These are phyloP conservation scores for Pseudogymnoascus sp. DNA, from an alignment of 2,329 filamentous ascomycete genomes.

Conservation along the genomic window DNA sequence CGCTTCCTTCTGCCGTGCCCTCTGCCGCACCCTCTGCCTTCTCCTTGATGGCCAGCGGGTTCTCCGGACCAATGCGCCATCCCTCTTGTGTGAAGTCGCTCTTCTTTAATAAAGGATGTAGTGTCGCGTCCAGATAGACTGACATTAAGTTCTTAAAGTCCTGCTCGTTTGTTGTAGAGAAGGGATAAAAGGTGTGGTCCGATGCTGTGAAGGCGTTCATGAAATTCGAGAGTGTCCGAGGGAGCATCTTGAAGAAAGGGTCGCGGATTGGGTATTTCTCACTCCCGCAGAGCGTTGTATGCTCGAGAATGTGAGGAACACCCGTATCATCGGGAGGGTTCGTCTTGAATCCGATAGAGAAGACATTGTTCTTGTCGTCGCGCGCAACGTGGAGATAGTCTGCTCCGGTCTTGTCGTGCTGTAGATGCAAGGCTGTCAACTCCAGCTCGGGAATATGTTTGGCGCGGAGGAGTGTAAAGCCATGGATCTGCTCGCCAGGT, in stretches of 20 bases:
- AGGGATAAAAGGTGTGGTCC: slow-evolving; percentile 95
- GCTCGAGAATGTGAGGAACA: slow-evolving; percentile 93
- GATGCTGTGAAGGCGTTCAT: slow-evolving; percentile 99
- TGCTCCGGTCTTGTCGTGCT: slow-evolving; percentile 91
- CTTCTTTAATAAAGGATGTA: slow-evolving; percentile 81
- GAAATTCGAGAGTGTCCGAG: slow-evolving; percentile 95
- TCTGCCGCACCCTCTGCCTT: slow-evolving; percentile 29
- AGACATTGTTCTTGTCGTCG: slow-evolving; percentile 98
- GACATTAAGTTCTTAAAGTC: slow-evolving; percentile 95
- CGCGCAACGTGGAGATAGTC: slow-evolving; percentile 93
- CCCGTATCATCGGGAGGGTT: slow-evolving; percentile 96
- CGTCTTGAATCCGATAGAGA: slow-evolving; percentile 98
- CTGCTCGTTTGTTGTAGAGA: slow-evolving; percentile 90
- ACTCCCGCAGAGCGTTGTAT: slow-evolving; percentile 93
- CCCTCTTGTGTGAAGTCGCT: slow-evolving; percentile 95
- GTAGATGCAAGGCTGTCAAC: slow-evolving; percentile 80
- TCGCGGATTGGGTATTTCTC: slow-evolving; percentile 96
- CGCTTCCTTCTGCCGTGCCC: slow-evolving; percentile 50
- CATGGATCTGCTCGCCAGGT: slow-evolving; percentile 79
- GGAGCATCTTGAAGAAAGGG: slow-evolving; percentile 99
- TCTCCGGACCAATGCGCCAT: slow-evolving; percentile 91
- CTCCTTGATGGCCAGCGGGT: slow-evolving; percentile 50
- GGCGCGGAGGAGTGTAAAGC: slow-evolving; percentile 81
- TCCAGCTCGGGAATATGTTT: slow-evolving; percentile 94
- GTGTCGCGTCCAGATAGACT: slow-evolving; percentile 90